Evolutionary conservation across 768 basidiomycete genomes (phyloP), one percentile per base, ranked within the genome.

Genomic region (Hebeloma cylindrosporum): DNA sequence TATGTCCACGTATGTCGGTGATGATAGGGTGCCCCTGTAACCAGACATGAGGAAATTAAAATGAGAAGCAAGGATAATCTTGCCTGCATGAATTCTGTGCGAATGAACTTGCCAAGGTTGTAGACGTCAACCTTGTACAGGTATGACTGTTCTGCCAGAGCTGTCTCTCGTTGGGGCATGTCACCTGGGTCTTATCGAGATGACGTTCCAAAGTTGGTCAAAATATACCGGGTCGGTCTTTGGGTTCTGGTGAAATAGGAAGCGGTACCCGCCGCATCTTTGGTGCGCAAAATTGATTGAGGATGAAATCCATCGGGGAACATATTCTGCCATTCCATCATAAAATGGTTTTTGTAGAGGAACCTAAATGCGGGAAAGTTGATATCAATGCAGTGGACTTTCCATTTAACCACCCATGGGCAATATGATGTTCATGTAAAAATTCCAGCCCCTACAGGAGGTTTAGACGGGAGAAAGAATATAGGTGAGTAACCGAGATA

Each of bases 121-220:
- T 71, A 77, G 2, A 76, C 56, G 21, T 78, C 76, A 0, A 65
- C 65, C 0, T 63, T 53, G 33, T 76, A 77, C 0, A 72, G 69
- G 46, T 75, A 11, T 61, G 54, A 0, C 56, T 63, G n/a, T 22
- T 23, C 10, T 17, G 8, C 5, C 16, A 71, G 59, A 0, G 65
- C 60, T 11, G 47, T 30, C 23, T 63, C 67, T 0, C 45, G 45
- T 0, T 69, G 66, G 0, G 53, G 29, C 0, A 48, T 47, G 4
- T 64, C 51, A 0, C 54, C 36, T 0, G 66, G 60, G 7, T 48
- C 43, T 37, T 59, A 70, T 1, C 26, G 52, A 2, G 53, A 45
- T 0, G 71, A 66, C 2, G 68, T 36, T 1, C 66, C 71, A 47
- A 70, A 72, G 39, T 72, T 68, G n/a, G 65, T 70, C 20, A 69